These are phyloP conservation scores for Aspergillus versicolor DNA, from an alignment of 2,329 filamentous ascomycete species.

Conservation along the genomic window DNA sequence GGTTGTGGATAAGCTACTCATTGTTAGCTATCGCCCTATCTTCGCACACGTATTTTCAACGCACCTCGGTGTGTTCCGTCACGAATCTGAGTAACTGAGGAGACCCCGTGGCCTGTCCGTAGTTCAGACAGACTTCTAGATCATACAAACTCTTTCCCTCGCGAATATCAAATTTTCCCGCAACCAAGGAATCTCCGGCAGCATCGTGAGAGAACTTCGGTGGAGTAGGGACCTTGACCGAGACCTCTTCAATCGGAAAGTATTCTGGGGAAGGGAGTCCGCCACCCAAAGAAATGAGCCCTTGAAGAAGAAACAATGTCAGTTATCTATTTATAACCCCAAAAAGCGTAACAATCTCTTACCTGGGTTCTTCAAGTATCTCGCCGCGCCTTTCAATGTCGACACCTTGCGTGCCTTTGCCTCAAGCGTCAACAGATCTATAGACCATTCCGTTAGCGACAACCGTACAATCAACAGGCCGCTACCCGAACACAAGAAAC, in stretches of 20 bases:
- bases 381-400: conserved; percentile 80
- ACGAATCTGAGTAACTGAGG: conserved; percentile 87
- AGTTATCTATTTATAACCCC: background rate
- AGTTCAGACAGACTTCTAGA: conserved; percentile 87
- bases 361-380: conserved; percentile 73
- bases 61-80: conserved; percentile 85
- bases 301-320: conserved; percentile 19
- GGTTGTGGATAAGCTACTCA: conserved; percentile 68
- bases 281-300: conserved; percentile 87
- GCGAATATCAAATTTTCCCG: conserved; percentile 81
- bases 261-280: conserved; percentile 85
- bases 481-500: conserved; percentile 35
- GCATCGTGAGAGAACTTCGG: conserved; percentile 71
- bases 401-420: conserved; percentile 56
- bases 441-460: background rate
- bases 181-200: conserved; percentile 58
- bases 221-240: conserved; percentile 68
- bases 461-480: background rate
- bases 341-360: conserved; percentile 2
- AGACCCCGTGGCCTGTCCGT: conserved; percentile 81
- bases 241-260: conserved; percentile 84
- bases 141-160: conserved; percentile 66
- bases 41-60: background rate
- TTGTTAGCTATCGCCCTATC: conserved; percentile 10
- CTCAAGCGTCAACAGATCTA: conserved; percentile 62